These are phyloP conservation scores for Geotrichum restrictum DNA, from an alignment of 1,139 yeast genomes.

Conservation along the genomic window DNA sequence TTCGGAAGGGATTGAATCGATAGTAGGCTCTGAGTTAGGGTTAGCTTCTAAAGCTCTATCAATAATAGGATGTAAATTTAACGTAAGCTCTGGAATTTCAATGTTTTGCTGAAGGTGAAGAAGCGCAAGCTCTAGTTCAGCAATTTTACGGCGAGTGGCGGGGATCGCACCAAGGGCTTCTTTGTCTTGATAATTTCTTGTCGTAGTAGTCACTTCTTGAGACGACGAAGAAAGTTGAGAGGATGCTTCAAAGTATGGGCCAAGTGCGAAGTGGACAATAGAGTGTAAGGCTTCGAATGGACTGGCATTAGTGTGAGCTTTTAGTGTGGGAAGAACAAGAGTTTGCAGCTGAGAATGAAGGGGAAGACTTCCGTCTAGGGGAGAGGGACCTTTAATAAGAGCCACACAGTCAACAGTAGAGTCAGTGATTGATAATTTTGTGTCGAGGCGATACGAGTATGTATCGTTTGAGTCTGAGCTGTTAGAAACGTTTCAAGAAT, in stretches of 20 bases:
- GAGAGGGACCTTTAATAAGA: slow-evolving; percentile 47
- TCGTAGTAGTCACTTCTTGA: slow-evolving; percentile 15
- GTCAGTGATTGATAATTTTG: slow-evolving; percentile 17
- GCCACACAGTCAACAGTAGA: slow-evolving; percentile 35
- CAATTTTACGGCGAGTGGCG: slow-evolving; percentile 47
- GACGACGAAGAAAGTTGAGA: slow-evolving; percentile 28
- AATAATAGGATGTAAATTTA: slow-evolving; percentile 54
- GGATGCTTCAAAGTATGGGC: slow-evolving; percentile 50
- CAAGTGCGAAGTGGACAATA: slow-evolving; percentile 53
- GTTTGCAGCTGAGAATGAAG: slow-evolving; percentile 46
- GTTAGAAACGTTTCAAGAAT: not conserved
- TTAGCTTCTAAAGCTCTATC: slow-evolving; percentile 39
- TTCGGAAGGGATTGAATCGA: slow-evolving; percentile 38
- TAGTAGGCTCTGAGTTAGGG: slow-evolving; percentile 28
- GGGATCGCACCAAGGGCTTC: slow-evolving; percentile 29
- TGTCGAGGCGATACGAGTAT: slow-evolving; percentile 20
- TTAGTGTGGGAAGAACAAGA: slow-evolving; percentile 30
- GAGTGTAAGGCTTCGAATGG: slow-evolving; percentile 57
- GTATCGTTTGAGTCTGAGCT: not conserved
- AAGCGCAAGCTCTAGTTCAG: slow-evolving; percentile 64
- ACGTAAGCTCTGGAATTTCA: slow-evolving; percentile 60
- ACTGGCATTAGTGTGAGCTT: slow-evolving; percentile 20
- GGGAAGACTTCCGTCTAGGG: slow-evolving; percentile 31
- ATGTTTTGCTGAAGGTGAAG: slow-evolving; percentile 66
- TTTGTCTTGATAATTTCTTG: slow-evolving; percentile 19